Percentiles rank a stretch among this genome's conserved stretches.
These are phyloP conservation scores for Podaxis sp. DNA, from an alignment of 768 basidiomycete genomes.

Conservation along the genomic window DNA sequence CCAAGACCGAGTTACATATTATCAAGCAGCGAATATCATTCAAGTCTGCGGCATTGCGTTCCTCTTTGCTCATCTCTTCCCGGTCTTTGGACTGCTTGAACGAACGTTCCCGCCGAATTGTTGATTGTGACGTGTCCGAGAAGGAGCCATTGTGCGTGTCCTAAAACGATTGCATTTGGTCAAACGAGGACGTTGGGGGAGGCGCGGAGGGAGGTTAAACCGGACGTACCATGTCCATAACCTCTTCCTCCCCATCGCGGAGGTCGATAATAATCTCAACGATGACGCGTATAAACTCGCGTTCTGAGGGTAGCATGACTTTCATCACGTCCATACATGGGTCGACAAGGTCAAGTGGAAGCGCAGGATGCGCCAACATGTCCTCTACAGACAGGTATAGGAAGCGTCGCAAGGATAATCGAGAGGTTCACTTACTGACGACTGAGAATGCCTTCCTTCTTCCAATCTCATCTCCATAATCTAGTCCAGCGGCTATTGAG, in stretches of 20 bases:
- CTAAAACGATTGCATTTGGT: background rate
- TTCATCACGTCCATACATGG: constrained; percentile 84
- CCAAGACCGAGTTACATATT: constrained; percentile 84
- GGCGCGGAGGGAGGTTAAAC: background rate
- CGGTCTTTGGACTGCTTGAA: constrained; percentile 46
- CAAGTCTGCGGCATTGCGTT: constrained; percentile 60
- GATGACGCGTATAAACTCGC: constrained; percentile 39
- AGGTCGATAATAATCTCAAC: constrained; percentile 37
- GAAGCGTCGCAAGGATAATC: background rate
- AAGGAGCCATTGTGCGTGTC: constrained; percentile 8
- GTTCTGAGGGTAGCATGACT: constrained; percentile 78
- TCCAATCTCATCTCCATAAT: constrained; percentile 95
- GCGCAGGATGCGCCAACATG: constrained; percentile 80
- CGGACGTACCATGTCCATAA: constrained; percentile 13
- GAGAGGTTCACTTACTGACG: constrained; percentile 59
- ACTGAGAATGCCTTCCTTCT: constrained; percentile 87
- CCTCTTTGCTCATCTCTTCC: constrained; percentile 59
- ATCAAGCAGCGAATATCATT: constrained; percentile 81
- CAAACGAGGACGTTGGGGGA: background rate
- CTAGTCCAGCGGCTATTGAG: constrained; percentile 75
- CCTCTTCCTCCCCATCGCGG: constrained; percentile 31
- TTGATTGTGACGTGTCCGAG: constrained; percentile 21
- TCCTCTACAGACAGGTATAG: constrained; percentile 48
- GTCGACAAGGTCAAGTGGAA: constrained; percentile 79
- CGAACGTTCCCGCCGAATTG: constrained; percentile 27